These are phyloP conservation scores for Pestalotiopsis sp. DNA, from an alignment of 2,329 filamentous ascomycete genomes.

Conservation along the genomic window DNA sequence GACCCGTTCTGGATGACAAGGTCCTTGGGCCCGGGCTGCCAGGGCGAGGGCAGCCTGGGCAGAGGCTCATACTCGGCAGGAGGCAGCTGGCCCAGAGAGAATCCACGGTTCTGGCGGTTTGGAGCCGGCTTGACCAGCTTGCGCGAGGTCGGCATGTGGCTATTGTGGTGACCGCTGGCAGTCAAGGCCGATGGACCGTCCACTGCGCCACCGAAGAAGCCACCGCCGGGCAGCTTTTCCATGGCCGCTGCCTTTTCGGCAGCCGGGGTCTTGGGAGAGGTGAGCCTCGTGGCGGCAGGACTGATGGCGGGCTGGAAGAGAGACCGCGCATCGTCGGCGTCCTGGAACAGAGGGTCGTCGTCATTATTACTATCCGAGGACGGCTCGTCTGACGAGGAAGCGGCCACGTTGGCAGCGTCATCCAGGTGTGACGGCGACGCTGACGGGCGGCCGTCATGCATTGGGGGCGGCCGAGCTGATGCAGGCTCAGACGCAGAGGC, in stretches of 20 bases:
- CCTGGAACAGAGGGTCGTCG: conserved; percentile 43
- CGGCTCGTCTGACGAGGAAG: conserved; percentile 25
- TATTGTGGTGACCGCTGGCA: background rate
- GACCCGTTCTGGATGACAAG: conserved; percentile 35
- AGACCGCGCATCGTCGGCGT: conserved; percentile 60
- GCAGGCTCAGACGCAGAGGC: background rate
- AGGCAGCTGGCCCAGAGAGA: conserved; percentile 30
- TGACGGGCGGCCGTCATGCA: background rate
- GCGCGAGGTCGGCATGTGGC: conserved; percentile 1
- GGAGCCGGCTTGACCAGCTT: conserved; percentile 12
- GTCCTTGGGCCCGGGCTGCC: conserved; percentile 44
- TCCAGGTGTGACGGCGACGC: background rate
- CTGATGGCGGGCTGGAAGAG: conserved; percentile 64
- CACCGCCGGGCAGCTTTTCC: conserved; percentile 41
- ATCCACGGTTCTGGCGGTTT: conserved; percentile 27
- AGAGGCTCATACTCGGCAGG: conserved; percentile 19
- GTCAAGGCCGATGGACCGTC: conserved; percentile 32
- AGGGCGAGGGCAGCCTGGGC: conserved; percentile 36
- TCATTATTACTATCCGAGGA: conserved; percentile 30
- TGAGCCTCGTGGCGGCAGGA: conserved; percentile 56
- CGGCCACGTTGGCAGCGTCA: background rate
- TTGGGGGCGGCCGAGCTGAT: conserved; percentile 2
- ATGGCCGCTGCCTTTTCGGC: conserved; percentile 61
- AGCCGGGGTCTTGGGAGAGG: conserved; percentile 56
- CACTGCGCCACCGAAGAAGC: conserved; percentile 37